Evolutionary conservation across 805 yeast genomes (phyloP), one percentile per base, ranked within the genome.

Genomic region (Wickerhamiella nectarea): DNA sequence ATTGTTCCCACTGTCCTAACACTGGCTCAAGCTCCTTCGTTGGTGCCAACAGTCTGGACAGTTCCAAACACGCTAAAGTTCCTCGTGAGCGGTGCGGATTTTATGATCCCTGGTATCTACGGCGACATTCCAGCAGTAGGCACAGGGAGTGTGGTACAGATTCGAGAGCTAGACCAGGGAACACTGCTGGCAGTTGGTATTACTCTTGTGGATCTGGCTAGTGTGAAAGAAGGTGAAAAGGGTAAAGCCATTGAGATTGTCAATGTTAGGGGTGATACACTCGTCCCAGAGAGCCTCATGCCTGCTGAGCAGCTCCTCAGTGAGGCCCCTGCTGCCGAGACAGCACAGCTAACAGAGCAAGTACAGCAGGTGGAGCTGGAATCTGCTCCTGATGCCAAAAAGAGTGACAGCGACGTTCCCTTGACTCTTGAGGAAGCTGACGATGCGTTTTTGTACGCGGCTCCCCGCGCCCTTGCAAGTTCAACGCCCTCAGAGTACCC

Each of bases 191-290:
- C 58, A 11, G 47, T 48, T 11, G 58, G 58, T 1, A 18, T 53
- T 4, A 48, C 56, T 1, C 46, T 54, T 29, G 56, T 68, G 9
- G 74, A 81, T 48, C 51, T 62, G 33, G 63, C 34, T 55, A 65
- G 42, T 39, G 45, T 50, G 2, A 80, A 74, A 1, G 60, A 70
- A n/a, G 86, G 85, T 0, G 65, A 71, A 12, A 69, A 70, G 12
- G 98, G 97, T 10, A 74, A 80, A 24, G 95, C 91, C 0, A 93
- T 87, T 0, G 68, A 71, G 38, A 64, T 85, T 4, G 52, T 75
- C n/a, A 94, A 85, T 52, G 69, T 69, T 25, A 58, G 71, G 14
- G 79, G 74, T 3, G 98, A 89, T 57, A 74, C 71, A 43, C 64
- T 89, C 41, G 72, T 65, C 39, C 63, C 63, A 48, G 74, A 74